Percentiles rank a stretch among this genome's conserved stretches.
Evolutionary conservation across 768 basidiomycete species (phyloP).

Genomic region (Sarcodon aspratus): DNA sequence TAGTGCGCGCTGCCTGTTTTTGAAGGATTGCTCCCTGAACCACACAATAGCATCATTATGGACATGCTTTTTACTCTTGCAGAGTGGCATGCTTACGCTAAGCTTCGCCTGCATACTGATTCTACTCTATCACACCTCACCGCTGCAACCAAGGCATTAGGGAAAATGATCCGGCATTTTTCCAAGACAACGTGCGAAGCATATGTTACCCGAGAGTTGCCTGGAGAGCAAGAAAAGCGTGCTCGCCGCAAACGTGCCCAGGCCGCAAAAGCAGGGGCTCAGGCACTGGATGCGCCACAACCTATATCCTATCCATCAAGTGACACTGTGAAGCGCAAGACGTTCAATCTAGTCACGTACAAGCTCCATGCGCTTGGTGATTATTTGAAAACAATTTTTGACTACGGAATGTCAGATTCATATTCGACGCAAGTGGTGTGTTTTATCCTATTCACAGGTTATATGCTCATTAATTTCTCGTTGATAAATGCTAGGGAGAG

Average conservation of each 20-base stretch:
- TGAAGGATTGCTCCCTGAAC: conserved; percentile 13
- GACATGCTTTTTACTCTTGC: conserved; percentile 22
- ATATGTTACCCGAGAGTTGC: conserved; percentile 23
- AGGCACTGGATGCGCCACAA: conserved; percentile 1
- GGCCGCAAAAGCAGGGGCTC: neutral
- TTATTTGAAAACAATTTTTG: conserved; percentile 5
- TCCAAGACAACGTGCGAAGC: conserved; percentile 11
- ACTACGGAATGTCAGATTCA: conserved; percentile 13
- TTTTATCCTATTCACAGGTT: neutral
- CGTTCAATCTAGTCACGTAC: conserved; percentile 12
- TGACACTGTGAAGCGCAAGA: too few relatives aligned
- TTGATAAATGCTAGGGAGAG: conserved; percentile 20
- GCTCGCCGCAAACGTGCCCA: conserved; percentile 4
- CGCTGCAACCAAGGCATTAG: conserved; percentile 14
- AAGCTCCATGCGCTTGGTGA: conserved; percentile 16
- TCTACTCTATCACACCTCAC: conserved; percentile 17
- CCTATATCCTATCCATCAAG: too few relatives aligned
- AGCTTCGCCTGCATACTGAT: conserved; percentile 28
- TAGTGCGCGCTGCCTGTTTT: conserved; percentile 15
- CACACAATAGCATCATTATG: conserved; percentile 12
- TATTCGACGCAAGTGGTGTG: conserved; percentile 17
- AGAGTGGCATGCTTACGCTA: conserved; percentile 28
- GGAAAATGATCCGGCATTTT: conserved; percentile 21
- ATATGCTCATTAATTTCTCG: too few relatives aligned
- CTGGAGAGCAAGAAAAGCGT: conserved; percentile 18